These are phyloP conservation scores for Physocladia obscura DNA, from an alignment of 192 early-diverging fungal species.

Conservation along the genomic window DNA sequence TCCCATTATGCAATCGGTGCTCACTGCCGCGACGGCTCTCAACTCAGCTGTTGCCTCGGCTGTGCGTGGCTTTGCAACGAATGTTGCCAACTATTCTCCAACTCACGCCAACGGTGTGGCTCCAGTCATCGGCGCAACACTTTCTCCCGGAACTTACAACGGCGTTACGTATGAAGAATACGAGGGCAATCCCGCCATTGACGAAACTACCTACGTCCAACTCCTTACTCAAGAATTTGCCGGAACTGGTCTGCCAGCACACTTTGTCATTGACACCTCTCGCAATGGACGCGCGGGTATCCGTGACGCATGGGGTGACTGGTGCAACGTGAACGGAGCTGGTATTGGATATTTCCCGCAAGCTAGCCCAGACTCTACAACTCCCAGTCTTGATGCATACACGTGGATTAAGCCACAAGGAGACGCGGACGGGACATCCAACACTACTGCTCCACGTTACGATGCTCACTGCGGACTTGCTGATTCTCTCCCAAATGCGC, in stretches of 20 bases:
- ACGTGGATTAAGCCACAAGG: conserved; percentile 49
- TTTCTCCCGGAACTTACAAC: neutral
- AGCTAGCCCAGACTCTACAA: neutral
- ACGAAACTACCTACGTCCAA: neutral
- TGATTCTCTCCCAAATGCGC: conserved; percentile 37
- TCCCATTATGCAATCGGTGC: neutral
- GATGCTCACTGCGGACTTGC: conserved; percentile 34
- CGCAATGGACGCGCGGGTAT: neutral
- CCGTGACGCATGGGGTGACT: neutral
- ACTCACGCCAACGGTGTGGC: conserved; percentile 33
- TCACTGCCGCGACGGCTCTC: neutral
- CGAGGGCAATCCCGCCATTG: neutral
- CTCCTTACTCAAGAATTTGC: neutral
- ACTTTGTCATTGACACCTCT: neutral
- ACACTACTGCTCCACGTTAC: conserved; percentile 28
- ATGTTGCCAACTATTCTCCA: conserved; percentile 50
- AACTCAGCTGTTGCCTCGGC: conserved; percentile 14
- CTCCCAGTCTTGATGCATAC: conserved; percentile 46
- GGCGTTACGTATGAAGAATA: neutral
- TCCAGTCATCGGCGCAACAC: neutral
- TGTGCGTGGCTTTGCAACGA: conserved; percentile 42
- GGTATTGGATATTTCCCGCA: neutral
- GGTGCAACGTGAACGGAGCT: neutral
- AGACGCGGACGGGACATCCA: conserved; percentile 46
- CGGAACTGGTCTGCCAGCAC: neutral